Conservation (phyloP, 2,329 filamentous ascomycete genomes). For the Trichothecium sympodiale region DNA sequence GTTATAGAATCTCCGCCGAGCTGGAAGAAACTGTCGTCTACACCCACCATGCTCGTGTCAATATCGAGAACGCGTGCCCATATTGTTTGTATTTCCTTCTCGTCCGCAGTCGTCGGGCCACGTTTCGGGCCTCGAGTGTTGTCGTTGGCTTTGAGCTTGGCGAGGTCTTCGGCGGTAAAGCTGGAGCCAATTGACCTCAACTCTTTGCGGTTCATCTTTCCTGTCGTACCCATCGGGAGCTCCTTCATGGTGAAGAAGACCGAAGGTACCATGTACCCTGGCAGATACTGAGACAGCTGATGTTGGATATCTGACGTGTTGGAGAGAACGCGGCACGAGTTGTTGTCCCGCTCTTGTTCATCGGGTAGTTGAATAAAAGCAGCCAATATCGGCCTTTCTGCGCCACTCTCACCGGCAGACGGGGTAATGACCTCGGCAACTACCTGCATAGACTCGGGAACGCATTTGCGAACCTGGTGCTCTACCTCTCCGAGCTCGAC, state of each 20-base stretch:
- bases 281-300: not conserved
- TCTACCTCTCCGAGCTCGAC: conserved; percentile 49
- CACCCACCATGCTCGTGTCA: conserved; percentile 15
- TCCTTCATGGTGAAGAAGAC: not conserved
- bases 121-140: not conserved
- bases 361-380: not conserved
- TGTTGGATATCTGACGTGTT: not conserved
- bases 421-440: conserved; percentile 1
- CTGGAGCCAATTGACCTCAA: conserved; percentile 3
- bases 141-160: not conserved
- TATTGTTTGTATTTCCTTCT: conserved; percentile 7
- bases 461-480: conserved; percentile 28
- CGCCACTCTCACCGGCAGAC: not conserved
- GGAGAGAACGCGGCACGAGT: conserved; percentile 12
- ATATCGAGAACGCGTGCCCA: conserved; percentile 21
- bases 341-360: conserved; percentile 5
- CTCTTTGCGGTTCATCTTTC: conserved; percentile 4
- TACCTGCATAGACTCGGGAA: not conserved
- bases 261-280: conserved; percentile 1
- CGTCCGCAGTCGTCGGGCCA: not conserved
- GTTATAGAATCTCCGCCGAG: conserved; percentile 33
- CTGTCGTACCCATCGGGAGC: conserved; percentile 4
- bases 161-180: conserved; percentile 2
- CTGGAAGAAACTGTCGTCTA: conserved; percentile 25
- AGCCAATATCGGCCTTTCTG: not conserved